Evolutionary conservation across 495 filamentous ascomycete species (phyloP), one percentile per base, ranked within the genome.

Genomic region (Aspergillus baeticus): DNA sequence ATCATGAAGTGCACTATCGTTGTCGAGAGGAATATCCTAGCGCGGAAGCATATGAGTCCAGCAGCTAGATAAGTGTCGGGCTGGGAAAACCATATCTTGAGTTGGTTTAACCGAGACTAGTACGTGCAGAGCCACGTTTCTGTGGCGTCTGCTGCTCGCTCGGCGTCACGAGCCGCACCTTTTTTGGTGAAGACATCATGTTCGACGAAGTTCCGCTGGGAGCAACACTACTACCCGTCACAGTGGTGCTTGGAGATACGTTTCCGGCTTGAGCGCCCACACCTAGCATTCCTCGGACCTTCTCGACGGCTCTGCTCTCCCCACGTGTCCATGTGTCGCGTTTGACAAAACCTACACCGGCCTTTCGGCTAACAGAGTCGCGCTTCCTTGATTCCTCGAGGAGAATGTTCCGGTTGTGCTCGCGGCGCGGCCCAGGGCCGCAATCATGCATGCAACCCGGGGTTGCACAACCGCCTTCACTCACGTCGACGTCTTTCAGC

Each of bases 391-490:
- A 68, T 42, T 75, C 73, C 5, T 66, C 55, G 5, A 62, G 58
- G 15, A 74, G 50, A n/a, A 65, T 48, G 34, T 61, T 58, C 36
- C 72, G 75, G 57, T 76, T 70, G 14, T 65, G 48, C 42, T 82
- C 77, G 5, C 85, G 76, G 66, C 81, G 79, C 5, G 76, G 77
- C 0, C 86, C 84, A 2, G 87, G 84, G 5, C 87, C 76, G 58
- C 88, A 92, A 49, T 86, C 85, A 59, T 90, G 87, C 23, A 84
- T 77, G 64, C 88, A 92, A 7, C 87, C 87, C 38, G 86, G 80
- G 20, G 87, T 80, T 14, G 89, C 85, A 63, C 89, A 92, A 44
- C 77, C 85, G n/a, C 88, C 88, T 55, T 86, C 86, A 54, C 79
- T 84, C 20, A 77, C 76, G 14, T 76, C 72, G 15, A 69, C 54